Evolutionary conservation across 345 rosid species (phyloP).

Genomic region (Camelina neglecta): DNA sequence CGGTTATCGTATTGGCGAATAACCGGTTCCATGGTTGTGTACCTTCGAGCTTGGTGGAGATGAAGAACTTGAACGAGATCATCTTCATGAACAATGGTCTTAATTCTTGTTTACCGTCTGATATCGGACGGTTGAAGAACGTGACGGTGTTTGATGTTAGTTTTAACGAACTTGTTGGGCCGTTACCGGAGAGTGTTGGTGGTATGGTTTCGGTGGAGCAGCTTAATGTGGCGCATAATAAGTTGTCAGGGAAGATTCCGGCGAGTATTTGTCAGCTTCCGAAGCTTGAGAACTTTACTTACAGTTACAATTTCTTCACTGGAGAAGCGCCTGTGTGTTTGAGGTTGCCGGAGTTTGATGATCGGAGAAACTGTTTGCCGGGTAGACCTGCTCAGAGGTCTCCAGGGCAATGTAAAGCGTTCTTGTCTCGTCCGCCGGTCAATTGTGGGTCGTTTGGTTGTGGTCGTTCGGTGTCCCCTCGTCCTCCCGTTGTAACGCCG

Average conservation of each 20-base stretch:
- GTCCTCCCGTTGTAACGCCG: constrained; percentile 66
- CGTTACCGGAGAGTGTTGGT: constrained; percentile 62
- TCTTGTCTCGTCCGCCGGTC: constrained; percentile 53
- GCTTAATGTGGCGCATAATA: constrained; percentile 74
- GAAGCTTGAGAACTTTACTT: constrained; percentile 68
- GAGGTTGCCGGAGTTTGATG: constrained; percentile 54
- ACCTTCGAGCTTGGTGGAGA: constrained; percentile 67
- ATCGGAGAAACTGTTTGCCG: constrained; percentile 66
- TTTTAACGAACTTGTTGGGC: constrained; percentile 60
- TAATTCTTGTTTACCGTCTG: constrained; percentile 66
- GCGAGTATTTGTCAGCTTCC: constrained; percentile 64
- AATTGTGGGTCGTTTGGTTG: constrained; percentile 75
- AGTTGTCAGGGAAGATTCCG: constrained; percentile 65
- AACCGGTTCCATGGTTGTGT: constrained; percentile 76
- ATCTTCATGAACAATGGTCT: constrained; percentile 68
- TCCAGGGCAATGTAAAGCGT: constrained; percentile 57
- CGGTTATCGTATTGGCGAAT: constrained; percentile 76
- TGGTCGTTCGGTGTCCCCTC: constrained; percentile 62
- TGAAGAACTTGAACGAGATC: constrained; percentile 74
- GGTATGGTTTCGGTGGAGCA: constrained; percentile 68
- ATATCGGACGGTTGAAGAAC: constrained; percentile 59
- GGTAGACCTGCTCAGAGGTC: constrained; percentile 63
- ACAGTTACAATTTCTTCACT: constrained; percentile 67
- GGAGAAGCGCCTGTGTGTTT: constrained; percentile 73
- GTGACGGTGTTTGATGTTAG: constrained; percentile 75